Evolutionary conservation across 2,329 filamentous ascomycete species (phyloP), one percentile per base, ranked within the genome.

Genomic region (Alternaria longipes): DNA sequence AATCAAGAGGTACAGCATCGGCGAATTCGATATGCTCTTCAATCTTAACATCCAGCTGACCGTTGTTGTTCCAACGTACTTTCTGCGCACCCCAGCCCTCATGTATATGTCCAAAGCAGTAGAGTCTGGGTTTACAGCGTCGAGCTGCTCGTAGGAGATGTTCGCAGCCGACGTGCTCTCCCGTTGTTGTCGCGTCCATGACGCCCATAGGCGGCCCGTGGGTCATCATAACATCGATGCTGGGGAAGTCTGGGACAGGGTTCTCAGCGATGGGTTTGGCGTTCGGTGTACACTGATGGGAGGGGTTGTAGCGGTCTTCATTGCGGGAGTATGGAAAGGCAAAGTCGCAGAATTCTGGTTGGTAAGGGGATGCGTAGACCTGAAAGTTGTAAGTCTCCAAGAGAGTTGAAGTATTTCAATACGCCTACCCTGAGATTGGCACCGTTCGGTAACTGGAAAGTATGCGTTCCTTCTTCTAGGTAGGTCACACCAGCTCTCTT

Each of bases 61-160:
- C 62, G 4, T 61, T 62, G 1, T 74, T 65, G 53, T 73, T 62
- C 83, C 82, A 84, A 9, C 18, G 58, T 9, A 83, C 74, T 32
- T 68, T 74, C 63, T 74, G 69, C 9, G 74, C 76, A 16, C 77
- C 77, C 75, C 75, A 79, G 0, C 79, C 85, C 68, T 86, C 85
- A 68, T 89, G 86, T 18, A 89, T 88, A 75, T 89, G 87, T 0
- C 87, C 87, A 69, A 89, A 90, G 63, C 85, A 85, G 70, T 89
- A 85, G n/a, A 90, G 52, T 3, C 76, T 72, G 0, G 88, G 88
- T 52, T 78, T 79, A 9, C 82, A 83, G 6, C 86, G 79, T 54
- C 79, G 74, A 2, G 84, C 76, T 0, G 87, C 87, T 1, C 78
- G 75, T 1, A 86, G 78, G 1, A 90, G 76, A 67, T 84, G 81